Conservation (phyloP, 176 grass and related monocot species). For the Zea luxurians region DNA sequence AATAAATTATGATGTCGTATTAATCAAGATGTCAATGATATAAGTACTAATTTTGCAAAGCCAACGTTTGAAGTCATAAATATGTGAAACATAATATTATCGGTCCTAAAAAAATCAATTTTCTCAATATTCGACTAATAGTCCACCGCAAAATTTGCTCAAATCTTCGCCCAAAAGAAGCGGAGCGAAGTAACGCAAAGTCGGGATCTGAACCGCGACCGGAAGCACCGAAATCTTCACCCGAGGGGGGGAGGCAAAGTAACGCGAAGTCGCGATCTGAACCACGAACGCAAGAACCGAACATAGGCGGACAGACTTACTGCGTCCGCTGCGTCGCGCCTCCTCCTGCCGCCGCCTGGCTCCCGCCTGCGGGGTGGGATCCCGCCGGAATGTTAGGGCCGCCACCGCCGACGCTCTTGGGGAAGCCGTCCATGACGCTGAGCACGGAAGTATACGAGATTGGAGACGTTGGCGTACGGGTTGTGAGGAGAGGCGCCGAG, state of each 20-base stretch:
- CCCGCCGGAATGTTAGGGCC: constrained; percentile 17
- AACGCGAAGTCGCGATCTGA: neutral
- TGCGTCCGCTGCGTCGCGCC: constrained; percentile 43
- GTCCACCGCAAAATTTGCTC: neutral
- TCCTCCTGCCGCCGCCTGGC: neutral
- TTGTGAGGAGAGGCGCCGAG: neutral
- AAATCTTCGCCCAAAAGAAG: neutral
- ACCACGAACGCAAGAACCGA: neutral
- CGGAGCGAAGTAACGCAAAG: neutral
- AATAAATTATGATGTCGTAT: no score
- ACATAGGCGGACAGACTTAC: constrained; percentile 30
- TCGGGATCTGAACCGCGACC: neutral
- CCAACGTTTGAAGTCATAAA: no score
- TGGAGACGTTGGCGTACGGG: neutral
- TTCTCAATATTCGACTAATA: neutral
- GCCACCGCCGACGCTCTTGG: neutral
- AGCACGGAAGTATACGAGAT: neutral
- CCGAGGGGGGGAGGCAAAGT: neutral
- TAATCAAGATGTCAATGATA: no score
- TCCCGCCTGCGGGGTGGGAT: constrained; percentile 33
- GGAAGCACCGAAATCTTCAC: neutral
- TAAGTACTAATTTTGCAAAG: no score
- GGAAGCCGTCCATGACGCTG: neutral
- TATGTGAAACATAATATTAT: no score
- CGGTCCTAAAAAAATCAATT: no score